These are phyloP conservation scores for Solanum chiquidenum DNA, from an alignment of 257 asterid genomes.

Conservation along the genomic window DNA sequence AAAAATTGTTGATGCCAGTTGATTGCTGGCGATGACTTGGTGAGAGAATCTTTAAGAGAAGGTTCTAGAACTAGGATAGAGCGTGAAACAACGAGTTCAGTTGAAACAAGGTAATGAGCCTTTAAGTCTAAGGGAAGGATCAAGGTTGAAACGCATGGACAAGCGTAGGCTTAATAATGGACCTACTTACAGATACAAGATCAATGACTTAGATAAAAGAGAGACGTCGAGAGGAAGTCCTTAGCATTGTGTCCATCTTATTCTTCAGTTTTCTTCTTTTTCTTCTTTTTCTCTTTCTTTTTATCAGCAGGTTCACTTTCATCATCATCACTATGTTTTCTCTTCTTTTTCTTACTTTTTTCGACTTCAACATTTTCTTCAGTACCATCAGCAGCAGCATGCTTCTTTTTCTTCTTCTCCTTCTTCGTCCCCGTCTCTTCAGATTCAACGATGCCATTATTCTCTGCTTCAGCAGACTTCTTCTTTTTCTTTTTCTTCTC, in stretches of 20 bases:
- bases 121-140: neutral
- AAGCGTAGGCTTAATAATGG: neutral
- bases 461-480: slow-evolving; percentile 20
- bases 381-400: neutral
- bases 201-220: neutral
- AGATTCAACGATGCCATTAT: neutral
- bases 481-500: slow-evolving; percentile 26
- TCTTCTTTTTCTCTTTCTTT: neutral
- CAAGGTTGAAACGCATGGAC: neutral
- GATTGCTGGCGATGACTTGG: neutral
- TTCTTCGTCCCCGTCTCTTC: slow-evolving; percentile 29
- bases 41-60: neutral
- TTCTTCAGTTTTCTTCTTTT: neutral
- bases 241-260: neutral
- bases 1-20: neutral
- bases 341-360: slow-evolving; percentile 51
- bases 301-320: neutral
- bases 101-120: neutral
- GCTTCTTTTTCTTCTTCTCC: slow-evolving; percentile 26
- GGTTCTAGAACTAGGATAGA: neutral
- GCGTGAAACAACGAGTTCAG: neutral
- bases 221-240: neutral
- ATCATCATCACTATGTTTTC: slow-evolving; percentile 39
- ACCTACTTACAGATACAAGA: neutral
- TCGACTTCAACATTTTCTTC: slow-evolving; percentile 24